Conservation (phyloP, 2,329 filamentous ascomycete species). For the Pseudogymnoascus pannorum region DNA sequence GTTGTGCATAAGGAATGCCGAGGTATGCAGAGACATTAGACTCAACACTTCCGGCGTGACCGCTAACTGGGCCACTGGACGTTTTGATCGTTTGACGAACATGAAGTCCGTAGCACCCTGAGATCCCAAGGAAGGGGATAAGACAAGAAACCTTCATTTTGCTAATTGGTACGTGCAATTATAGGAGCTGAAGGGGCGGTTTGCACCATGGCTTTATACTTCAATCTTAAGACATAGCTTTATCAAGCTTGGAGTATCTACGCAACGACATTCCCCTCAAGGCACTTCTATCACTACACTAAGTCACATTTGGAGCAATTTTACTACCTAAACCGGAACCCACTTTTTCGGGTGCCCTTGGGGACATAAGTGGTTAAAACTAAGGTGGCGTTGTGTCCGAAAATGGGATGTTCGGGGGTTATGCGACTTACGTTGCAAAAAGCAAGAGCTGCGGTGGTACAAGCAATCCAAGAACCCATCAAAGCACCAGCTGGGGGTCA, state of each 20-base stretch:
- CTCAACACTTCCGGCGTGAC: constrained; percentile 19
- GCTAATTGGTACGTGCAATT: not conserved
- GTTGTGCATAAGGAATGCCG: constrained; percentile 34
- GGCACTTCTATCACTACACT: not conserved
- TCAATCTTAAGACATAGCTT: not conserved
- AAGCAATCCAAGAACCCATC: not conserved
- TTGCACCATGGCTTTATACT: not conserved
- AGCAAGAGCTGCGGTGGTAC: not conserved
- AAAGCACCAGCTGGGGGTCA: not conserved
- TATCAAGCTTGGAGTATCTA: not conserved
- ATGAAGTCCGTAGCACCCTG: not conserved
- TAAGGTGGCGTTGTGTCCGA: not conserved
- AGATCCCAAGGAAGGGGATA: not conserved
- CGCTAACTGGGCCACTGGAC: constrained; percentile 23
- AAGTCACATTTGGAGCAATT: not conserved
- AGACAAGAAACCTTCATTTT: not conserved
- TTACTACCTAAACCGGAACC: not conserved
- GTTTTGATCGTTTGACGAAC: constrained; percentile 24
- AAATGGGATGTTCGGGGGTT: not conserved
- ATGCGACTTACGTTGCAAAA: not conserved
- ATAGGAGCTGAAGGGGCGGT: not conserved
- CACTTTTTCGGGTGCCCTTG: not conserved
- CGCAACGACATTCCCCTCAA: not conserved
- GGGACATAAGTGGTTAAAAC: not conserved
- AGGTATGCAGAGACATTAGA: constrained; percentile 29